These are phyloP conservation scores for Glarea lozoyensis DNA, from an alignment of 495 filamentous ascomycete species.

Conservation along the genomic window DNA sequence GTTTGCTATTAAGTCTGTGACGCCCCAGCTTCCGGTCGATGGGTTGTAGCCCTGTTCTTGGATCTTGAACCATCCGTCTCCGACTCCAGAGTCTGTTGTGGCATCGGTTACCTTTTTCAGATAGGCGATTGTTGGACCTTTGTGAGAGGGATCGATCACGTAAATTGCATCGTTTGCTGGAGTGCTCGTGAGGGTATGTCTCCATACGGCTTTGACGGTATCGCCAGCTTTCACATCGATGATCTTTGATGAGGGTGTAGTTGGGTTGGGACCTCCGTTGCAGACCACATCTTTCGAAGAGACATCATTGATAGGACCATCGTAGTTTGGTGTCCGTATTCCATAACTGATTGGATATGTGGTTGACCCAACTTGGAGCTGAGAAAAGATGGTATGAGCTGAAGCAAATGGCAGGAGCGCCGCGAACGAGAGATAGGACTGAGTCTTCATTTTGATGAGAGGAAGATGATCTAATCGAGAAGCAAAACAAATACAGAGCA, in stretches of 20 bases:
- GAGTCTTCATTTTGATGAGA: background rate
- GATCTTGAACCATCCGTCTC: slow-evolving; percentile 14
- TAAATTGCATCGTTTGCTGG: slow-evolving; percentile 20
- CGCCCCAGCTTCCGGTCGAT: slow-evolving; percentile 9
- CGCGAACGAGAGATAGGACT: background rate
- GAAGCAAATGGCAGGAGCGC: slow-evolving; percentile 27
- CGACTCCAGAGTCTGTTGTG: slow-evolving; percentile 28
- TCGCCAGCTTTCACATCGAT: slow-evolving; percentile 37
- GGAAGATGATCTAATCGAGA: background rate
- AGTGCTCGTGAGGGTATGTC: slow-evolving; percentile 29
- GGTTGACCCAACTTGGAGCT: slow-evolving; percentile 31
- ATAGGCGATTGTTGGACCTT: slow-evolving; percentile 40
- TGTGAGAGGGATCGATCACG: slow-evolving; percentile 12
- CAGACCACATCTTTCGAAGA: slow-evolving; percentile 37
- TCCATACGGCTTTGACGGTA: slow-evolving; percentile 36
- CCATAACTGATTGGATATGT: slow-evolving; percentile 27
- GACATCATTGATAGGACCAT: slow-evolving; percentile 41
- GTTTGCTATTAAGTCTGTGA: slow-evolving; percentile 12
- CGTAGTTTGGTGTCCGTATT: slow-evolving; percentile 31
- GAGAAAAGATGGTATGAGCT: slow-evolving; percentile 46
- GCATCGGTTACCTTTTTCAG: slow-evolving; percentile 46
- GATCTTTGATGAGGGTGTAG: slow-evolving; percentile 24
- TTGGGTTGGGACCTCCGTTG: slow-evolving; percentile 46
- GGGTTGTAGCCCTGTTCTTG: slow-evolving; percentile 10
- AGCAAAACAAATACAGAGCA: background rate